Evolutionary conservation across 2,329 filamentous ascomycete species (phyloP).

Genomic region (Sporothrix curviconia): DNA sequence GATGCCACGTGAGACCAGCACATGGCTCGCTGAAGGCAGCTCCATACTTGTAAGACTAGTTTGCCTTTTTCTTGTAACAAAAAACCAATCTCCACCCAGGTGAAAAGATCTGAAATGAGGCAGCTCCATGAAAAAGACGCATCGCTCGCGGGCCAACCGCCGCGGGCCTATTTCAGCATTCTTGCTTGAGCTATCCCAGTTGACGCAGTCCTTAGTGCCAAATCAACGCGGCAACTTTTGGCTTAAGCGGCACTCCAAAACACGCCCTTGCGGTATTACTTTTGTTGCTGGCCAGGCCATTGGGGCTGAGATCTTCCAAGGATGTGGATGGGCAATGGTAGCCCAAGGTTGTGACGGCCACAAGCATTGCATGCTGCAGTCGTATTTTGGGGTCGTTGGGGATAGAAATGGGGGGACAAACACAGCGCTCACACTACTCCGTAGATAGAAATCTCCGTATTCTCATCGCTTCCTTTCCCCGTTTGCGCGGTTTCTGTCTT

Average conservation of each 20-base stretch:
- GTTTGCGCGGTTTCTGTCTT: conserved; percentile 5
- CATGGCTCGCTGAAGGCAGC: no score
- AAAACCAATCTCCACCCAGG: no score
- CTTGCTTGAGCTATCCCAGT: neutral
- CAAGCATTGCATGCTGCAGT: neutral
- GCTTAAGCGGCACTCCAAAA: no score
- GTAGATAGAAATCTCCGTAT: no score
- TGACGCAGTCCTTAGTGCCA: neutral
- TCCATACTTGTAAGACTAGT: no score
- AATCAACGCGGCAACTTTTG: no score
- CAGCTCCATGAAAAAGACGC: conserved; percentile 3
- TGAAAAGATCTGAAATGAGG: neutral
- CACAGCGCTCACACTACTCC: no score
- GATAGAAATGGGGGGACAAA: no score
- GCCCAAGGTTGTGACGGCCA: neutral
- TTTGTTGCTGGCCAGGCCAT: neutral
- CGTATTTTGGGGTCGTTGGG: neutral
- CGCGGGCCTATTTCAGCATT: neutral
- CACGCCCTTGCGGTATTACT: conserved; percentile 7
- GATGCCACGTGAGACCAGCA: neutral
- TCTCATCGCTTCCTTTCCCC: no score
- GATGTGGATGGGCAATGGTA: no score
- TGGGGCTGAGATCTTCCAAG: neutral
- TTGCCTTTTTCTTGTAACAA: no score
- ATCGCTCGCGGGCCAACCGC: conserved; percentile 6